Evolutionary conservation across 139 green algal species (phyloP).

Genomic region (Volvox reticuliferus): DNA sequence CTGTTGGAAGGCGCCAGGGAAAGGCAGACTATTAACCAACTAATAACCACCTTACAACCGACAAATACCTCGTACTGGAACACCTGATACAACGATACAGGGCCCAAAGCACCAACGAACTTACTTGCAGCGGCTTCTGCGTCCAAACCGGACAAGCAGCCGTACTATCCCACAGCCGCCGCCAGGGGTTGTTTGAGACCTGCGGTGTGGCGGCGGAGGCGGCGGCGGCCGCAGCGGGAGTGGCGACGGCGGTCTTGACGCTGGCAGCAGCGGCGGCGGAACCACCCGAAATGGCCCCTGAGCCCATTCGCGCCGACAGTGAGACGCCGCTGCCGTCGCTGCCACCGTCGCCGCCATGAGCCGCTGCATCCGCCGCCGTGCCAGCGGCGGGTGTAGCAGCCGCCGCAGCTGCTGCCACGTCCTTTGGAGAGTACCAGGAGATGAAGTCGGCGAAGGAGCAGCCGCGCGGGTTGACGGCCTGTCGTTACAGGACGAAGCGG

Average conservation of each 20-base stretch:
- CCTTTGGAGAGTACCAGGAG: constrained; percentile 83
- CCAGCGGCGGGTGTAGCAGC: background rate
- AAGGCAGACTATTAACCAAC: too few relatives aligned
- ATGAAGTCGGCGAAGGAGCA: constrained; percentile 87
- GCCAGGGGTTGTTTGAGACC: constrained; percentile 27
- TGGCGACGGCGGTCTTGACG: background rate
- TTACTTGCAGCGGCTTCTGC: constrained; percentile 77
- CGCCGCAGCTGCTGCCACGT: constrained; percentile 59
- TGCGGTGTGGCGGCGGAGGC: background rate
- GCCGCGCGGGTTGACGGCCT: constrained; percentile 87
- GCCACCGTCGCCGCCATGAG: background rate
- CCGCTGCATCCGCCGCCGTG: too few relatives aligned
- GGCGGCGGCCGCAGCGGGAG: background rate
- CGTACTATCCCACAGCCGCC: constrained; percentile 73
- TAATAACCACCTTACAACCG: too few relatives aligned
- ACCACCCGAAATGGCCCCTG: background rate
- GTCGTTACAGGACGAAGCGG: background rate
- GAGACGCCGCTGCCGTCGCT: background rate
- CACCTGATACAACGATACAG: too few relatives aligned
- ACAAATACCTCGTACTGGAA: too few relatives aligned
- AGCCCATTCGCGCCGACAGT: constrained; percentile 11
- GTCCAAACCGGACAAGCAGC: constrained; percentile 57
- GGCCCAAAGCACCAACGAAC: background rate
- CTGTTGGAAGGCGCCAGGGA: too few relatives aligned
- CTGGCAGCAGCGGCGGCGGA: background rate